These are phyloP conservation scores for Gnaphalium uliginosum DNA, from an alignment of 129 eudicot genomes.

Conservation along the genomic window DNA sequence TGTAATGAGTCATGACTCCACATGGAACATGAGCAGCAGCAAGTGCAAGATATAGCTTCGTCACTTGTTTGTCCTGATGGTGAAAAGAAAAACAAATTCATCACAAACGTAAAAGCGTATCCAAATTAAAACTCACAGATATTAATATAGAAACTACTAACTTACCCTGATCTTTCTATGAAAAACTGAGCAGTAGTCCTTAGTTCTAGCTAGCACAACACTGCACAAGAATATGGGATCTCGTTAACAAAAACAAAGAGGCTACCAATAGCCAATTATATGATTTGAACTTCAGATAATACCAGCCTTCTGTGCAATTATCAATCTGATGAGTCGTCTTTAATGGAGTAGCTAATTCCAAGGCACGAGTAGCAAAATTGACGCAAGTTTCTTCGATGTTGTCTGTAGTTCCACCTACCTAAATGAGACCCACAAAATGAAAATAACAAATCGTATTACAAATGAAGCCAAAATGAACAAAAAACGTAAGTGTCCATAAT, in stretches of 20 bases:
- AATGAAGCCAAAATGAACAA: constrained; percentile 1
- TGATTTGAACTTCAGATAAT: constrained; percentile 15
- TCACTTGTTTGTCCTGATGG: constrained; percentile 80
- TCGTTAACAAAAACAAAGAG: neutral
- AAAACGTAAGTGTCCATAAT: constrained; percentile 3
- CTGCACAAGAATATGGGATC: constrained; percentile 35
- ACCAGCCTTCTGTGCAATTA: constrained; percentile 99
- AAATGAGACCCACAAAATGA: constrained; percentile 17
- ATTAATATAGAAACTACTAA: neutral
- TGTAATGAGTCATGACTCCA: constrained; percentile 87
- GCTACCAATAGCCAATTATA: neutral
- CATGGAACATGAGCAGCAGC: constrained; percentile 73
- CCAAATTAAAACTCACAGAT: neutral
- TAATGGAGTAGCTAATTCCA: constrained; percentile 62
- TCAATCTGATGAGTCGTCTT: constrained; percentile 98
- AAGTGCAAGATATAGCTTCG: constrained; percentile 95
- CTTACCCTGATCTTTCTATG: constrained; percentile 81
- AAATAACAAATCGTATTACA: neutral
- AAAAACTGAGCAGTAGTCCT: constrained; percentile 82
- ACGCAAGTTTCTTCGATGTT: constrained; percentile 95
- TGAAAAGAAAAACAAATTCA: neutral
- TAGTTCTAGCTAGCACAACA: constrained; percentile 77
- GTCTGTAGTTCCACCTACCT: constrained; percentile 98
- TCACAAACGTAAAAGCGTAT: neutral
- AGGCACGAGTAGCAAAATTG: constrained; percentile 84